A percentile compares a stretch with the other conserved stretches of the same genome.
These are phyloP conservation scores for Globisporangium camurandrum DNA, from an alignment of 352 stramenopile genomes.

Conservation along the genomic window DNA sequence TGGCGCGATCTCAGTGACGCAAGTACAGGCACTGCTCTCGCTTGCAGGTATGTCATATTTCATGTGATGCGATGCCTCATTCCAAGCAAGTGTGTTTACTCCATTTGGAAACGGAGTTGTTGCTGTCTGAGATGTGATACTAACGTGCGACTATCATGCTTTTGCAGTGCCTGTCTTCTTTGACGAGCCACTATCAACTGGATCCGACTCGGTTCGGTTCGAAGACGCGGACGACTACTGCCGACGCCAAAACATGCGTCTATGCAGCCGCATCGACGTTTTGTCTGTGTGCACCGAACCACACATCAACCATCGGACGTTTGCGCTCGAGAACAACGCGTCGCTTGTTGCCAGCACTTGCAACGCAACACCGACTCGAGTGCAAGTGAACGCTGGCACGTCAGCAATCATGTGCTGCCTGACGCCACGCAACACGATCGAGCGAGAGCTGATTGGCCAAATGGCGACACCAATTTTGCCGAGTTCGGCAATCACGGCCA, in stretches of 20 bases:
- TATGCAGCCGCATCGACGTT: conserved; percentile 39
- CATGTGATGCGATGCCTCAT: not conserved
- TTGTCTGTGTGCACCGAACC: conserved; percentile 19
- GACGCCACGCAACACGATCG: not conserved
- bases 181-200: not conserved
- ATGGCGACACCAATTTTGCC: not conserved
- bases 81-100: too few relatives aligned
- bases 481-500: conserved; percentile 8
- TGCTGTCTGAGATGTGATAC: too few relatives aligned
- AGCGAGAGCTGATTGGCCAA: not conserved
- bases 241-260: conserved; percentile 15
- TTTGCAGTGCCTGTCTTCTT: conserved; percentile 5
- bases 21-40: conserved; percentile 28
- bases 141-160: not conserved
- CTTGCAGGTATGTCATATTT: conserved; percentile 27
- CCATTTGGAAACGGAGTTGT: too few relatives aligned
- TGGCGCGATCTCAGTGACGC: conserved; percentile 19
- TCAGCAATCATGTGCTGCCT: conserved; percentile 34
- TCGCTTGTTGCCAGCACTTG: not conserved
- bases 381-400: conserved; percentile 18
- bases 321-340: conserved; percentile 1
- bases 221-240: conserved; percentile 17
- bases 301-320: not conserved
- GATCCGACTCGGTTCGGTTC: not conserved
- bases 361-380: conserved; percentile 3